Evolutionary conservation across 441 rosid species (phyloP), one percentile per base, ranked within the genome.

Genomic region (Adansonia grandidieri): DNA sequence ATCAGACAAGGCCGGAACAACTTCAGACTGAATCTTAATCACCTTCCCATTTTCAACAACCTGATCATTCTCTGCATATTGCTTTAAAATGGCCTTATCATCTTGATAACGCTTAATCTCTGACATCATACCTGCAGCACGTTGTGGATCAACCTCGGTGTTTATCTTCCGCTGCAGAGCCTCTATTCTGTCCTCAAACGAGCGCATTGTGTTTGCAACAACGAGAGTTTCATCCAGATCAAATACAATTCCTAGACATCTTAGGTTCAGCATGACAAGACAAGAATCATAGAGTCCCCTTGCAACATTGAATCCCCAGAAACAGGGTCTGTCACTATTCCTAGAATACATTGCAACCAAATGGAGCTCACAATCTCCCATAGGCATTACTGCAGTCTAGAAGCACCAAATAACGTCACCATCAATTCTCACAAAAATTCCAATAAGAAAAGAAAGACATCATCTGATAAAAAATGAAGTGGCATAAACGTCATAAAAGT

Each of bases 201-300:
- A 91, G 1, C 95, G 93, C 97, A 90, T 90, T 56, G 99, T 94
- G 24, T 91, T 96, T 5, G 98, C 99, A 81, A 96, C 97, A 53
- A 96, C 85, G 14, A 96, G 92, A 44, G 99, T 96, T 83, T 96
- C 99, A 83, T 94, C 99, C 9, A 96, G 93, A 87, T 96, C 98
- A 89, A 96, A 96, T 72, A 96, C 99, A 78, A 96, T 94, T 76
- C 97, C 98, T 71, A 94, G 88, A 77, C 99, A 96, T 85, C 98
- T 92, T 79, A 93, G 88, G 76, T 96, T 93, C 81, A 96, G 78
- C 99, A 96, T 92, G 81, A 83, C 86, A 77, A 93, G 95, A 87
- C 97, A 92, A 19, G 96, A 88, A 73, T 85, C 78, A 74, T 96
- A 96, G 24, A 88, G 92, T 76, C 97, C 97, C 60, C 86, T 82